A percentile compares a stretch with the other conserved stretches of the same genome.
These are phyloP conservation scores for Oidiodendron maius DNA, from an alignment of 495 filamentous ascomycete genomes.

Conservation along the genomic window DNA sequence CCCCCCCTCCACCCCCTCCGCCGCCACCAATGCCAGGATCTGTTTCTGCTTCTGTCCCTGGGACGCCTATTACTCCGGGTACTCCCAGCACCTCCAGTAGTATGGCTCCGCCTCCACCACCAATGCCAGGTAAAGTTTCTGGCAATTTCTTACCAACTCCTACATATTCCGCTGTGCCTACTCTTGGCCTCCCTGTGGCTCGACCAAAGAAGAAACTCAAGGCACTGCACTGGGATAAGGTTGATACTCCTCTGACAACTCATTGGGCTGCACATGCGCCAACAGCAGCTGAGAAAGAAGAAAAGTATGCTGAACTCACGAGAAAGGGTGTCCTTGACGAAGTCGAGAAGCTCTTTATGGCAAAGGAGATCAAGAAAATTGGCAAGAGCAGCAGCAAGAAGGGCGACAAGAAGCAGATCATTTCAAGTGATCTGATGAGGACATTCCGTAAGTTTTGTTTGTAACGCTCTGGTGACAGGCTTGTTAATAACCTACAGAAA, in stretches of 20 bases:
- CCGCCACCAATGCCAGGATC: conserved; percentile 35
- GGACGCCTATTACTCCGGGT: conserved; percentile 35
- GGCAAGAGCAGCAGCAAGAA: conserved; percentile 60
- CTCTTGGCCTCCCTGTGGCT: conserved; percentile 62
- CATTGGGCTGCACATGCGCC: conserved; percentile 89
- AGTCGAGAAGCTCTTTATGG: conserved; percentile 94
- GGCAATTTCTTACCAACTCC: conserved; percentile 49
- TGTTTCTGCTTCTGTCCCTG: conserved; percentile 50
- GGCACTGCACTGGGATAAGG: conserved; percentile 98
- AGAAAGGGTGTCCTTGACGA: conserved; percentile 93
- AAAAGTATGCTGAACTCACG: conserved; percentile 88
- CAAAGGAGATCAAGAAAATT: conserved; percentile 91
- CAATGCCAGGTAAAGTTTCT: conserved; percentile 52
- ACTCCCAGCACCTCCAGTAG: conserved; percentile 25
- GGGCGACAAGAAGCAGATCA: conserved; percentile 95
- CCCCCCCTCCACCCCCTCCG: conserved; percentile 45
- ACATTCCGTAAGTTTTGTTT: conserved; percentile 58
- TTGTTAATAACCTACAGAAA: conserved; percentile 47
- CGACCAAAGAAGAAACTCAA: conserved; percentile 99
- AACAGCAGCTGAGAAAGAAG: conserved; percentile 77
- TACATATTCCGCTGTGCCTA: conserved; percentile 31
- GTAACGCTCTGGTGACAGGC: background rate
- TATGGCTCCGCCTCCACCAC: conserved; percentile 45
- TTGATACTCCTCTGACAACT: conserved; percentile 87
- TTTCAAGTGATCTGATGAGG: conserved; percentile 85